These are phyloP conservation scores for Erodium maritimum DNA, from an alignment of 345 rosid genomes.

Conservation along the genomic window DNA sequence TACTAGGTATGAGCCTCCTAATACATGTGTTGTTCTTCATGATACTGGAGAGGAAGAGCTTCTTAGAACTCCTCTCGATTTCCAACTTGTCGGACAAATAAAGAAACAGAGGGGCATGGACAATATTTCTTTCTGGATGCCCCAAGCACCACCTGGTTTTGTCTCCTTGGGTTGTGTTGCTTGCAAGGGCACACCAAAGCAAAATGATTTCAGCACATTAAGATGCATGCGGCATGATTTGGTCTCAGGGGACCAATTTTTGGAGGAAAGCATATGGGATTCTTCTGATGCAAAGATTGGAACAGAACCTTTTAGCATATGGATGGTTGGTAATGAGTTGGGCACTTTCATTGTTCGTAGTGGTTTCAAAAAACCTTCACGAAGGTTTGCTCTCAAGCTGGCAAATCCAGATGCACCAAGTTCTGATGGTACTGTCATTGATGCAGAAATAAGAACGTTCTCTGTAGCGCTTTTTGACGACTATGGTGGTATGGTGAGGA, in stretches of 20 bases:
- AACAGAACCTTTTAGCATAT: constrained; percentile 71
- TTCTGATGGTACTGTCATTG: constrained; percentile 63
- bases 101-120: constrained; percentile 83
- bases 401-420: constrained; percentile 51
- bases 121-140: constrained; percentile 82
- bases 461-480: constrained; percentile 94
- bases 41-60: constrained; percentile 48
- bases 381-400: constrained; percentile 82
- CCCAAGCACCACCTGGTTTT: constrained; percentile 90
- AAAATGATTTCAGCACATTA: constrained; percentile 42
- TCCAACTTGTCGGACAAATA: constrained; percentile 66
- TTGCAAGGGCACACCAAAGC: constrained; percentile 64
- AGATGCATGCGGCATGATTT: constrained; percentile 80
- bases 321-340: constrained; percentile 64
- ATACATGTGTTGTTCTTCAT: constrained; percentile 66
- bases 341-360: constrained; percentile 74
- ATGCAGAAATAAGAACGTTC: constrained; percentile 65
- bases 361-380: constrained; percentile 83
- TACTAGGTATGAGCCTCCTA: constrained; percentile 78
- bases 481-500: constrained; percentile 88
- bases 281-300: constrained; percentile 51
- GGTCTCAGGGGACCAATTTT: constrained; percentile 74
- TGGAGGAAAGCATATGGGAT: constrained; percentile 90
- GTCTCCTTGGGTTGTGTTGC: constrained; percentile 89
- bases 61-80: constrained; percentile 51